Conservation (phyloP, 1,139 yeast genomes). For the Geotrichum klebahnii region DNA sequence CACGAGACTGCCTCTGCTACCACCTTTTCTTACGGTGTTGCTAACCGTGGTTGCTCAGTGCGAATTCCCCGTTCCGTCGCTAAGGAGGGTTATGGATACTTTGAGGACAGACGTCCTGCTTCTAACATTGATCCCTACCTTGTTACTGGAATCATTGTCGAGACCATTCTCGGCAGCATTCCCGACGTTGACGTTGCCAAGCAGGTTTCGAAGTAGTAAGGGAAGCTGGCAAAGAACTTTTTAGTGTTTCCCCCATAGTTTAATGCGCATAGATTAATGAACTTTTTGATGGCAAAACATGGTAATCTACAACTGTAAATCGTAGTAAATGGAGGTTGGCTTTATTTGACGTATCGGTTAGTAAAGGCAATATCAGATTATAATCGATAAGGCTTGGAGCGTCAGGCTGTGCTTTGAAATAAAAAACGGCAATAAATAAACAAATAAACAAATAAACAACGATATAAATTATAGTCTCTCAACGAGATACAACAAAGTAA, state of each 20-base stretch:
- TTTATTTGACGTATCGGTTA: no score
- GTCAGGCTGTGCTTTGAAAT: no score
- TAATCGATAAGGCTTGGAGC: no score
- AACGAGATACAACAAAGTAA: no score
- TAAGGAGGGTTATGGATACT: constrained; percentile 96
- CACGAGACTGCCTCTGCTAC: constrained; percentile 97
- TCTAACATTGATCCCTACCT: constrained; percentile 98
- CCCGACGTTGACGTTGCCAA: constrained; percentile 89
- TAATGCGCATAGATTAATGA: constrained; percentile 10
- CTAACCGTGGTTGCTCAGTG: constrained; percentile 98
- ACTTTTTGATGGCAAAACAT: no score
- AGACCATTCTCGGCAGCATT: constrained; percentile 91
- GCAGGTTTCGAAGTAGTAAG: constrained; percentile 24
- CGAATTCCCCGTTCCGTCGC: constrained; percentile 99
- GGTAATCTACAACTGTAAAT: no score
- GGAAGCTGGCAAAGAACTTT: no score
- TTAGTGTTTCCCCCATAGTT: neutral
- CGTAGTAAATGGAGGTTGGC: no score
- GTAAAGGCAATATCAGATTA: no score
- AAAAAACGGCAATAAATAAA: no score
- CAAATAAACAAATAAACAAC: no score
- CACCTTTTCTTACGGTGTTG: constrained; percentile 91
- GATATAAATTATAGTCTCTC: no score
- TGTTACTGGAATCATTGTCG: constrained; percentile 96
- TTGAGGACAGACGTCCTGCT: constrained; percentile 99